Percentiles rank a stretch among this genome's conserved stretches.
These are phyloP conservation scores for Rhodamnia rubescens DNA, from an alignment of 345 rosid genomes.

Conservation along the genomic window DNA sequence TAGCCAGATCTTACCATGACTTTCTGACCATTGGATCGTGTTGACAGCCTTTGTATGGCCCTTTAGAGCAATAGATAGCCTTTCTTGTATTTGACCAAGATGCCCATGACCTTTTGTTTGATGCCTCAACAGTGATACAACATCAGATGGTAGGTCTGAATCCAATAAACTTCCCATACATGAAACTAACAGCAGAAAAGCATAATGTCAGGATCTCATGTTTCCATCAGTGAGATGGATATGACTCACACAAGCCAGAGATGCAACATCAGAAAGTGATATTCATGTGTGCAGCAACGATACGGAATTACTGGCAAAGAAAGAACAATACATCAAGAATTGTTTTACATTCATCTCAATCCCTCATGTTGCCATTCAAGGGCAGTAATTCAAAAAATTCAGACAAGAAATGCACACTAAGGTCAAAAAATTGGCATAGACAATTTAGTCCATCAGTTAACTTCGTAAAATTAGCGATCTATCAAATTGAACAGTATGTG, in stretches of 20 bases:
- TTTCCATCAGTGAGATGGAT: neutral
- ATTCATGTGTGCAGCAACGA: neutral
- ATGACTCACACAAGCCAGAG: neutral
- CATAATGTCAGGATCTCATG: neutral
- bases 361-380: neutral
- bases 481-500: neutral
- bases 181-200: conserved; percentile 7
- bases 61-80: conserved; percentile 32
- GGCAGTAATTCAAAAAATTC: neutral
- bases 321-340: neutral
- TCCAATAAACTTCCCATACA: conserved; percentile 54
- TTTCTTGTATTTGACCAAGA: conserved; percentile 29
- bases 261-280: neutral
- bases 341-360: neutral
- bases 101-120: conserved; percentile 14
- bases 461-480: neutral
- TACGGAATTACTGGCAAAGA: neutral
- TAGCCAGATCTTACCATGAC: conserved; percentile 44
- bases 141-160: conserved; percentile 25
- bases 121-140: conserved; percentile 28
- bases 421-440: neutral
- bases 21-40: conserved; percentile 59
- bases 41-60: conserved; percentile 66
- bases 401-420: neutral
- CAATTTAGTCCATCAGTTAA: neutral